Evolutionary conservation across 1,284 basidiomycete species (phyloP), one percentile per base, ranked within the genome.

Genomic region (Singerocomus inundabilis): DNA sequence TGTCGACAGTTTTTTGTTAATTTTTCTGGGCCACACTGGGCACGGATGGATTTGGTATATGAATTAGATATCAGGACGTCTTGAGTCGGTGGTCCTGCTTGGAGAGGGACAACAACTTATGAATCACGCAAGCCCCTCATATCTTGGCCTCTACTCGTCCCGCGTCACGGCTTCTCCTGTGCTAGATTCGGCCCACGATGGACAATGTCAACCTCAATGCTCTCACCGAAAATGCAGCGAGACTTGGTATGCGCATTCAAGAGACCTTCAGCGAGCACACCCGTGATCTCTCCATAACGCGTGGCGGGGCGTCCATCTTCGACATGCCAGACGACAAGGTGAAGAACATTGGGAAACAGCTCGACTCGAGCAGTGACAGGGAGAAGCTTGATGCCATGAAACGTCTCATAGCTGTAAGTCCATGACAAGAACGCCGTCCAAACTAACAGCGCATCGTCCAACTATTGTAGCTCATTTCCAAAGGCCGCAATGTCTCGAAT

Each of bases 341-440:
- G 34, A 82, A 84, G 67, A 82, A 91, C 61, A 88, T 97, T 40
- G 80, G 82, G 48, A 85, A 83, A 60, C 88, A 97, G 60, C 80
- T 98, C 35, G 91, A 95, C 60, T 91, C 88, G 6, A 87, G 79
- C 56, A 85, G 84, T 49, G 94, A 97, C 61, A 75, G 85, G 49
- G 93, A 97, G 65, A 91, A 93, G 62, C 72, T 96, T 46, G 93
- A 97, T 61, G 94, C 92, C 7, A 88, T 98, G 85, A 95, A 95
- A 71, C 78, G 92, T 56, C 81, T 98, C 49, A 84, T 97, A 55
- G 94, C 93, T 38, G 93, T 95, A 63, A 61, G 85, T 76, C 37
- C 42, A 36, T 30, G 21, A 34, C 34, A 48, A 26, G 30, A 37
- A 48, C 24, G n/a, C n/a, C 25, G 26, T 55, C 44, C 21, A 40